Evolutionary conservation across 2,329 filamentous ascomycete genomes (phyloP).

Genomic region (Colletotrichum sp.): DNA sequence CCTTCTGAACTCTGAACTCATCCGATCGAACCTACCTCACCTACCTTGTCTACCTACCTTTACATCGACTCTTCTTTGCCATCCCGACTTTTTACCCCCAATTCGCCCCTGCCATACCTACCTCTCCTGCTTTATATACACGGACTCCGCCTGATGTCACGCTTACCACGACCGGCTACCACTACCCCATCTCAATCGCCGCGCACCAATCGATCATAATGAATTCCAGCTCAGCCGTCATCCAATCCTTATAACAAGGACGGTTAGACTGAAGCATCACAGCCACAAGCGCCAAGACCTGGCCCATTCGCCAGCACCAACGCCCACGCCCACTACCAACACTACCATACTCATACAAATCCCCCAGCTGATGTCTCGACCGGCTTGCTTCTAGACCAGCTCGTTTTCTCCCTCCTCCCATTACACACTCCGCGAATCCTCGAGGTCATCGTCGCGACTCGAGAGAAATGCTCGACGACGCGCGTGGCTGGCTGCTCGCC

Average conservation of each 20-base stretch:
- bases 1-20: background rate
- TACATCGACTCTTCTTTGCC: background rate
- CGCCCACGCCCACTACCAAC: background rate
- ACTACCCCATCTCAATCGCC: background rate
- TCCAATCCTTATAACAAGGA: conserved; percentile 18
- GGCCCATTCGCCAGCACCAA: conserved; percentile 1
- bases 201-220: conserved; percentile 14
- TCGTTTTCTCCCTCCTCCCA: background rate
- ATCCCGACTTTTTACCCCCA: background rate
- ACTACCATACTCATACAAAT: background rate
- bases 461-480: conserved; percentile 35
- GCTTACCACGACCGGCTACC: background rate
- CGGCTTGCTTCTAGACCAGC: background rate
- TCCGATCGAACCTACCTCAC: background rate
- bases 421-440: background rate
- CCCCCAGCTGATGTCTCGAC: conserved; percentile 6
- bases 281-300: conserved; percentile 17
- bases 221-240: conserved; percentile 18
- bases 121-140: background rate
- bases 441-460: background rate
- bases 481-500: conserved; percentile 29
- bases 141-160: conserved; percentile 1
- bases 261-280: conserved; percentile 19
- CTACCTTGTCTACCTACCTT: background rate
- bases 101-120: background rate